Evolutionary conservation across 202 grass and related monocot species (phyloP).

Genomic region (Setaria italica): DNA sequence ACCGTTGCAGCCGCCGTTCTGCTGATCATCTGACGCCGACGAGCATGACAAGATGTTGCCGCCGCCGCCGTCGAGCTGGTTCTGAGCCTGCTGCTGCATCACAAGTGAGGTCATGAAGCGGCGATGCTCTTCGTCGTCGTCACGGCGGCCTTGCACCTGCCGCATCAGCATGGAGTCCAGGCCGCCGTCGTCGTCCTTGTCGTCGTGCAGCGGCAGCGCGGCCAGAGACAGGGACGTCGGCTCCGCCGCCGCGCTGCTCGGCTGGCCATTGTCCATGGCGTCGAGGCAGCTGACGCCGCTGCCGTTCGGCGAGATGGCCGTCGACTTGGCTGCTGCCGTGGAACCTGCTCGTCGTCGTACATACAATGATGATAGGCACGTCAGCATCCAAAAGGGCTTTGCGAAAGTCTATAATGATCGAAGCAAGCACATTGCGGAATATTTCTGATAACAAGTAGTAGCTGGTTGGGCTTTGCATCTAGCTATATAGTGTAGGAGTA

Average conservation of each 20-base stretch:
- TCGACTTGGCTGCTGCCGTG: constrained; percentile 43
- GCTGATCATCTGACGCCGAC: constrained; percentile 54
- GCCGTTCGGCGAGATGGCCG: constrained; percentile 55
- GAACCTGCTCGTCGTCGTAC: constrained; percentile 12
- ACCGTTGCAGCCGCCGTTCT: constrained; percentile 43
- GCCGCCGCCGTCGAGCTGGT: neutral
- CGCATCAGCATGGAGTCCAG: constrained; percentile 48
- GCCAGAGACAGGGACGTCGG: constrained; percentile 55
- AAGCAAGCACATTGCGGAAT: neutral
- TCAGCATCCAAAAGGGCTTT: neutral
- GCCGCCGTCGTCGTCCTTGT: constrained; percentile 8
- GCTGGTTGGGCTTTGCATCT: neutral
- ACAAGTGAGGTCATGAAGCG: constrained; percentile 30
- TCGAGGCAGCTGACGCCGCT: constrained; percentile 58
- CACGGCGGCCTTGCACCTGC: neutral
- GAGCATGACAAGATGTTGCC: constrained; percentile 49
- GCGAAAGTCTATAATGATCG: neutral
- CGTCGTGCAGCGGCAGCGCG: neutral
- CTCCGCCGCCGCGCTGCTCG: constrained; percentile 43
- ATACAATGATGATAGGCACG: neutral
- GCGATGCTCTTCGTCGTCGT: neutral
- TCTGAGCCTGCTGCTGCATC: constrained; percentile 16
- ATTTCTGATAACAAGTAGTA: neutral
- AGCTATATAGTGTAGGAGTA: neutral
- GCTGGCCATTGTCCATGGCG: constrained; percentile 54